Conservation (phyloP, 2,329 filamentous ascomycete genomes). For the Xylariaceae sp. region DNA sequence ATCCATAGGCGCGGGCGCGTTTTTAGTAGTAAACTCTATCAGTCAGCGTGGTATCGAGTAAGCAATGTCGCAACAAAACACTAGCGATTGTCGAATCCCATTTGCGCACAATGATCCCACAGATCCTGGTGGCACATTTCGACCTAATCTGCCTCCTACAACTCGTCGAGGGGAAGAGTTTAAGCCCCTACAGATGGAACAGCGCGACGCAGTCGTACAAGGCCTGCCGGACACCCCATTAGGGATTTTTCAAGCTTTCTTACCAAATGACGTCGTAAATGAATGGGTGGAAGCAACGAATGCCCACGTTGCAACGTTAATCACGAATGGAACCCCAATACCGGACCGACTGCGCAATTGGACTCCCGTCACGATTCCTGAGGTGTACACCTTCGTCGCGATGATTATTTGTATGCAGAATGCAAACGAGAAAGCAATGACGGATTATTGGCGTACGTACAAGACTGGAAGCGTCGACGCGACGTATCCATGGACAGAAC, state of each 20-base stretch:
- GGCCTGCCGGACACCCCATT: neutral
- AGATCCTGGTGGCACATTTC: neutral
- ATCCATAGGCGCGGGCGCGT: neutral
- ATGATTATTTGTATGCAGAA: neutral
- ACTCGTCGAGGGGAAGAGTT: neutral
- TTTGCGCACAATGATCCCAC: neutral
- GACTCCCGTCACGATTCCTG: neutral
- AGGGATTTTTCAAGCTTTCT: neutral
- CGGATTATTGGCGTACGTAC: neutral
- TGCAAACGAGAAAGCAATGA: neutral
- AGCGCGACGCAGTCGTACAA: neutral
- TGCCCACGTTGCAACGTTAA: neutral
- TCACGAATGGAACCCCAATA: neutral
- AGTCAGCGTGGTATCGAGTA: neutral
- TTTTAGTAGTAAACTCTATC: neutral
- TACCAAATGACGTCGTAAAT: neutral
- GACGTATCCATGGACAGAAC: neutral
- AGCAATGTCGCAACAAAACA: neutral
- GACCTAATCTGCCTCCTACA: neutral
- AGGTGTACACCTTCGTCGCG: neutral
- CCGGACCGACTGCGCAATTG: neutral
- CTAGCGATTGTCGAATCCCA: neutral
- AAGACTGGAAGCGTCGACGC: neutral
- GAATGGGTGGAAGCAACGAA: neutral
- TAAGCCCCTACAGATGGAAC: neutral